phyloP scores from a whole-genome alignment of 495 filamentous ascomycete genomes.

The Penicillium lagena region DNA sequence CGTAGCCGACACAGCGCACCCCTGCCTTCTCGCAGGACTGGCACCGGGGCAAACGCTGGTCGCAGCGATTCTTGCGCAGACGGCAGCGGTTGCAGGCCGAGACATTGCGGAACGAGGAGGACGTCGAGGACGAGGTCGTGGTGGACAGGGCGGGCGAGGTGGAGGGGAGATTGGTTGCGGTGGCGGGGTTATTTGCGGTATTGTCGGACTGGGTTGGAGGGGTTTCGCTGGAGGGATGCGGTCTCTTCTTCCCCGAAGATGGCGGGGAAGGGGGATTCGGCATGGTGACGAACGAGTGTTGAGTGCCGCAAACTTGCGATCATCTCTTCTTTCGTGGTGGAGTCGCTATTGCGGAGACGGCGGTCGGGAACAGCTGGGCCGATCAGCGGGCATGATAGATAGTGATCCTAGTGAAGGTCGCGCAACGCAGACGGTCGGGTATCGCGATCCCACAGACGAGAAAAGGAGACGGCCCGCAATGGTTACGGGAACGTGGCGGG shows the following conservation, averaged over 20 bases:
- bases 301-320: conserved; percentile 24
- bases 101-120: conserved; percentile 77
- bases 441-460: conserved; percentile 4
- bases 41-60: conserved; percentile 83
- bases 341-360: conserved; percentile 16
- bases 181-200: conserved; percentile 9
- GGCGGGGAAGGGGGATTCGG: conserved; percentile 32
- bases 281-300: conserved; percentile 25
- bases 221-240: conserved; percentile 22
- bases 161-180: conserved; percentile 6
- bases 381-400: conserved; percentile 31
- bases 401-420: neutral
- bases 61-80: conserved; percentile 85
- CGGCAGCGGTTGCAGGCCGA: conserved; percentile 90
- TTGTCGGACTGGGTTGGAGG: conserved; percentile 14
- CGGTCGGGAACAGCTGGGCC: conserved; percentile 20
- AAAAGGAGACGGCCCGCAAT: conserved; percentile 13
- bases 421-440: conserved; percentile 3
- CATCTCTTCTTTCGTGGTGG: conserved; percentile 27
- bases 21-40: conserved; percentile 80
- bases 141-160: conserved; percentile 14
- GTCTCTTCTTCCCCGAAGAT: conserved; percentile 37
- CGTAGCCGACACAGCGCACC: conserved; percentile 85
- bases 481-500: neutral
- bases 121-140: conserved; percentile 20